Evolutionary conservation across 2,329 filamentous ascomycete species (phyloP).

Genomic region (Trichoderma sp.): DNA sequence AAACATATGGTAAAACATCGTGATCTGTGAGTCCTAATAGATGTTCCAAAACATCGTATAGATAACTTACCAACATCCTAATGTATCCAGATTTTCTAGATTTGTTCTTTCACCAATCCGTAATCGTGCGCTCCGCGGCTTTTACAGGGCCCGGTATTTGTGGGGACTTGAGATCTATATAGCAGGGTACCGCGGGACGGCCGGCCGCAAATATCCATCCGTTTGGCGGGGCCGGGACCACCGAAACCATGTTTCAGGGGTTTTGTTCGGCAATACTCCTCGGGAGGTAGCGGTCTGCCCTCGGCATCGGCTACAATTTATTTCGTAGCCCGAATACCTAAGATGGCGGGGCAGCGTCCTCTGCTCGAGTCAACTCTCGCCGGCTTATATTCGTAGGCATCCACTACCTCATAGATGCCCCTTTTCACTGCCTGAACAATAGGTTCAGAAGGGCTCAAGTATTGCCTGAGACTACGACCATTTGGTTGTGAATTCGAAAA

Average conservation of each 20-base stretch:
- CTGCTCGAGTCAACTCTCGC: neutral
- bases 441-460: too few relatives aligned
- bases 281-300: too few relatives aligned
- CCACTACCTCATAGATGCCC: neutral
- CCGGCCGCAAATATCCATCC: neutral
- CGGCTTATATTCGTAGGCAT: neutral
- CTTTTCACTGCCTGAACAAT: too few relatives aligned
- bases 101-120: neutral
- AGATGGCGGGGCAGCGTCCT: neutral
- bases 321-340: neutral
- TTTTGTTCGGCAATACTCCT: neutral
- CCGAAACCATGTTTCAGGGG: too few relatives aligned
- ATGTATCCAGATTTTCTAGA: neutral
- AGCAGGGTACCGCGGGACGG: neutral
- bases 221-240: neutral
- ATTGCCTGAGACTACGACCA: too few relatives aligned
- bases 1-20: neutral
- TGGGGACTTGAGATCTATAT: too few relatives aligned
- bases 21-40: neutral
- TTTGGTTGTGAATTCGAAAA: too few relatives aligned
- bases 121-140: neutral
- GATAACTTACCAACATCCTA: neutral
- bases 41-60: neutral
- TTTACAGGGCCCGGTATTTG: neutral
- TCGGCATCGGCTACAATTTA: neutral